Percentiles rank a stretch among this genome's conserved stretches.
Conservation (phyloP, 78 protist genomes). For the Dictyostelium citrinum region DNA sequence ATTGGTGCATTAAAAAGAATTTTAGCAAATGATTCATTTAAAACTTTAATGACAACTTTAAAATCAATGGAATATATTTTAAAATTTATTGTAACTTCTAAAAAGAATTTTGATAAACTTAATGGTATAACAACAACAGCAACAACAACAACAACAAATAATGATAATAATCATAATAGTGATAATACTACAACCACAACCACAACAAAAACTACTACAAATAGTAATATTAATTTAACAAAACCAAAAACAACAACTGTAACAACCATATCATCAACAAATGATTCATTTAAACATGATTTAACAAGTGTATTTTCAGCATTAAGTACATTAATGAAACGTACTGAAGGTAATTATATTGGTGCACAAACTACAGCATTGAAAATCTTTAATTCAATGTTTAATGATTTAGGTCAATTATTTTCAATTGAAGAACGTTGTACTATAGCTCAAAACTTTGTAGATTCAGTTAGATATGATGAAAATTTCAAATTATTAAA, state of each 20-base stretch:
- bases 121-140: neutral
- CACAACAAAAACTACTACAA: neutral
- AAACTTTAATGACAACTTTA: slow-evolving; percentile 31
- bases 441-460: slow-evolving; percentile 28
- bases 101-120: slow-evolving; percentile 20
- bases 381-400: slow-evolving; percentile 40
- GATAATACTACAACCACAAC: neutral
- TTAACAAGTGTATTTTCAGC: slow-evolving; percentile 41
- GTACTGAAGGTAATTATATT: slow-evolving; percentile 52
- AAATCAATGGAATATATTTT: slow-evolving; percentile 71
- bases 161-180: neutral
- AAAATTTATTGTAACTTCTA: slow-evolving; percentile 52
- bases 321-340: slow-evolving; percentile 28
- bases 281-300: slow-evolving; percentile 57
- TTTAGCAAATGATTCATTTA: slow-evolving; percentile 11
- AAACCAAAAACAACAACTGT: neutral
- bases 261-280: neutral
- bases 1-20: slow-evolving; percentile 58
- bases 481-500: slow-evolving; percentile 8
- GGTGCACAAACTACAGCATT: slow-evolving; percentile 72
- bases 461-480: slow-evolving; percentile 60
- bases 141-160: neutral
- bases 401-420: slow-evolving; percentile 55
- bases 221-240: neutral
- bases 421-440: slow-evolving; percentile 54